Conservation (phyloP, 2,329 filamentous ascomycete genomes). For the Phyllosticta ampelicida region DNA sequence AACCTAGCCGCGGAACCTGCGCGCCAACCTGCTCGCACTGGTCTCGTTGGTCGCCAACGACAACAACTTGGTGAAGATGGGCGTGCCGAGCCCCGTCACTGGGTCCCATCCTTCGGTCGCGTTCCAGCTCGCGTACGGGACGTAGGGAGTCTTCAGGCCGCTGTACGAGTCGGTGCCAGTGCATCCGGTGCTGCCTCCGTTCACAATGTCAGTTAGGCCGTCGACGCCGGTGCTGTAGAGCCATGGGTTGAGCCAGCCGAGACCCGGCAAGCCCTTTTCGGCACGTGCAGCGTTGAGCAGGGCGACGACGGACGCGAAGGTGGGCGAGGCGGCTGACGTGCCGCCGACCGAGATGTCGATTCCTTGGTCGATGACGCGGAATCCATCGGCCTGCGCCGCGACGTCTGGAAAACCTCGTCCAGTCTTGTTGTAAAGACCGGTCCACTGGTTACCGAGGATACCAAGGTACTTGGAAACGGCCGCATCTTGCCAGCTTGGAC, state of each 20-base stretch:
- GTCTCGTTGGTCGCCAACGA: conserved; percentile 13
- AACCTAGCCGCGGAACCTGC: neutral
- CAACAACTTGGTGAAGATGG: conserved; percentile 25
- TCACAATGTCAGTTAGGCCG: conserved; percentile 40
- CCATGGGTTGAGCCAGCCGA: conserved; percentile 33
- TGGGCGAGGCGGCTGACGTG: conserved; percentile 30
- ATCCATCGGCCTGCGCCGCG: conserved; percentile 28
- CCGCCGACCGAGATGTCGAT: conserved; percentile 23
- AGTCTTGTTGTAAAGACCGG: conserved; percentile 32
- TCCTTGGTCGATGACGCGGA: conserved; percentile 27
- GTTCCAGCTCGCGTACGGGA: conserved; percentile 41
- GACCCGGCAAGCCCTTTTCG: conserved; percentile 21
- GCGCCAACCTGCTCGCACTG: neutral
- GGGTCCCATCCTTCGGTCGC: conserved; percentile 42
- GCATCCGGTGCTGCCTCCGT: conserved; percentile 38
- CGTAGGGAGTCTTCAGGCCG: conserved; percentile 26
- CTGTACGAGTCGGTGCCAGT: conserved; percentile 27
- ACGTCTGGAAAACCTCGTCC: conserved; percentile 38
- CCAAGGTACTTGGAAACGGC: conserved; percentile 31
- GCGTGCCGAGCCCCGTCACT: conserved; percentile 34
- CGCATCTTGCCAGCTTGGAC: conserved; percentile 32
- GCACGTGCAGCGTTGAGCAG: conserved; percentile 30
- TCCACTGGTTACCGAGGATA: conserved; percentile 28
- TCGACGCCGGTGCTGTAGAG: conserved; percentile 31
- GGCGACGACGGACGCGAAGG: conserved; percentile 27